Base-by-base conservation (phyloP, 257 asterid species). In the Salvia rosmarinus region DNA sequence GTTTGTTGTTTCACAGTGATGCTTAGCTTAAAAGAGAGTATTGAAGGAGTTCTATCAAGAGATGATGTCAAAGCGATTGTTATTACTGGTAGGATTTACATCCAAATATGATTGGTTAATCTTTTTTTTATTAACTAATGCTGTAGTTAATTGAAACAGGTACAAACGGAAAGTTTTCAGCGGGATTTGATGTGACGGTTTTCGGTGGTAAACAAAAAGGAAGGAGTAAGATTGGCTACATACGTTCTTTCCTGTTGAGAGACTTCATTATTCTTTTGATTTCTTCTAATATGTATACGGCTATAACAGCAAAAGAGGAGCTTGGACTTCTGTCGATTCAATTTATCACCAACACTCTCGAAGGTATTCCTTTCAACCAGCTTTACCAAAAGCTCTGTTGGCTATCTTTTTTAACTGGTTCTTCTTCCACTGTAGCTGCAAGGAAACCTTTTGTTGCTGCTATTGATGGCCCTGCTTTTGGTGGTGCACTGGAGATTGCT, bases 381-480 rank as follows among this genome's bases (percentile, higher is more conserved):
- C 28, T 32, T 16, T 39, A 64, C 54, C 67, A 46, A 13, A 5
- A 4, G 25, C 60, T 70, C n/a, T 65, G 54, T 58, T 49, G 34
- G 16, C 40, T 60, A 13, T 55, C 0, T 28, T 9, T 57, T 59
- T 61, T 70, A 11, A 52, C 56, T 21, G 12, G n/a, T 69, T 58
- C 32, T 21, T 70, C 78, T 60, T 70, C 60, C 35, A 64, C 46
- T 67, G 19, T 73, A 85, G 89, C 83, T 70, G 78, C 85, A 25
- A 85, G 75, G 23, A 85, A 84, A 79, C 95, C 91, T 75, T 43
- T 82, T 16, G 88, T 87, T 75, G 94, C 94, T 81, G 94, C 94
- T 71, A 80, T 85, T 77, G 87, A 85, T 4, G 90, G 89, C 63
- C 82, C 74, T 49, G 85, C 94, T 64, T 82, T 87, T 75, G 94